A percentile compares a stretch with the other conserved stretches of the same genome.
Conservation (phyloP, 306 rosid species). For the Trifolium repens region DNA sequence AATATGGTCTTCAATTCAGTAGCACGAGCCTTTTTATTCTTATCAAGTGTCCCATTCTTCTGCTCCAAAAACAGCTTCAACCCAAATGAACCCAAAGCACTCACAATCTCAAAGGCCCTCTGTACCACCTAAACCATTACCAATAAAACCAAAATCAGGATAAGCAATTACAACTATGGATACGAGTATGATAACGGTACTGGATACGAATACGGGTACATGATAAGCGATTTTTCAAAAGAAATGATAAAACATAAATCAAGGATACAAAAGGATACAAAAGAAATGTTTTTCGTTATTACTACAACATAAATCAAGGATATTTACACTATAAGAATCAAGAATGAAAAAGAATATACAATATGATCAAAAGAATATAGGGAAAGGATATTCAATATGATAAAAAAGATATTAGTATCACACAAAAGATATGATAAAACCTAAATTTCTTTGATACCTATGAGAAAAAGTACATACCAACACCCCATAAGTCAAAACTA, state of each 20-base stretch:
- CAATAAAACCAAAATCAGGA: not conserved
- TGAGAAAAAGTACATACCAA: no score
- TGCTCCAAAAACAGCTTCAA: conserved; percentile 68
- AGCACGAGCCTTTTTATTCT: conserved; percentile 66
- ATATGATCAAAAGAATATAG: no score
- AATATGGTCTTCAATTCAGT: conserved; percentile 64
- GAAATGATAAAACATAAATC: not conserved
- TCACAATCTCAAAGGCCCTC: conserved; percentile 71
- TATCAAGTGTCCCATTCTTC: conserved; percentile 61
- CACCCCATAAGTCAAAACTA: no score
- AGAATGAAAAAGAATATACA: no score
- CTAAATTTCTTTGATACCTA: no score
- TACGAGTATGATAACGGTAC: not conserved
- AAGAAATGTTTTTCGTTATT: no score
- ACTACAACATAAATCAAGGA: not conserved
- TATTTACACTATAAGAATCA: no score
- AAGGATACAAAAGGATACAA: no score
- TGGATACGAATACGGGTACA: not conserved
- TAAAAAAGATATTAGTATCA: no score
- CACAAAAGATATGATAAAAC: no score
- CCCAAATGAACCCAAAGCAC: conserved; percentile 68
- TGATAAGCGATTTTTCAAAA: no score
- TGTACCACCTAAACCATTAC: conserved; percentile 53
- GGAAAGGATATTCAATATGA: no score
- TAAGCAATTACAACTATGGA: not conserved